Percentiles rank a stretch among this genome's conserved stretches.
phyloP scores from a whole-genome alignment of 192 early-diverging fungal species.

The Coemansia reversa region DNA sequence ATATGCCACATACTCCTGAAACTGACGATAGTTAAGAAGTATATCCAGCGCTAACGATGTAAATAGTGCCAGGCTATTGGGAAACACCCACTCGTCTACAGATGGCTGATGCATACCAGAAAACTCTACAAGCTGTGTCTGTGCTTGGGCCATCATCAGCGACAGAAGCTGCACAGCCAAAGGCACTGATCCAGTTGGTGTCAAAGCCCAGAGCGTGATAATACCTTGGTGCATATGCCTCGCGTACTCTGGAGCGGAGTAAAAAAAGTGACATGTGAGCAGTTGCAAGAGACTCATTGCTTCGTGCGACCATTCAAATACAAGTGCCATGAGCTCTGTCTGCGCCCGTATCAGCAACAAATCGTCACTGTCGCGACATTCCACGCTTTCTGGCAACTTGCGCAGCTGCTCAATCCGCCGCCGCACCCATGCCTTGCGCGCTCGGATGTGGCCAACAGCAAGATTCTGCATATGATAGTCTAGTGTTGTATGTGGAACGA shows the following conservation, averaged over 20 bases:
- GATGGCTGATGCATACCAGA: background rate
- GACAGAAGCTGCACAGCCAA: slow-evolving; percentile 24
- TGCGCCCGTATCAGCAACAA: slow-evolving; percentile 13
- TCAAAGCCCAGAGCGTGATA: slow-evolving; percentile 32
- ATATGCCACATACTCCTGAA: slow-evolving; percentile 45
- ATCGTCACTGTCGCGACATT: background rate
- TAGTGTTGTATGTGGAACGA: slow-evolving; percentile 43
- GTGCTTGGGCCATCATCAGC: slow-evolving; percentile 16
- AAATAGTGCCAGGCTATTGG: slow-evolving; percentile 22
- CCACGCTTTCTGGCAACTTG: background rate
- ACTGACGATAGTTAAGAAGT: slow-evolving; percentile 45
- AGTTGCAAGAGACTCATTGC: slow-evolving; percentile 11
- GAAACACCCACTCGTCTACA: slow-evolving; percentile 14
- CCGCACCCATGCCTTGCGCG: slow-evolving; percentile 33
- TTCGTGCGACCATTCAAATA: slow-evolving; percentile 27
- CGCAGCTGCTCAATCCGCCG: slow-evolving; percentile 12
- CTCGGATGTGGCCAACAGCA: slow-evolving; percentile 26
- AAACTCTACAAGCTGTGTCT: background rate
- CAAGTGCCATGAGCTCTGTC: slow-evolving; percentile 20
- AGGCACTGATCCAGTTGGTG: slow-evolving; percentile 38
- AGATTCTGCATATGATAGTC: slow-evolving; percentile 29
- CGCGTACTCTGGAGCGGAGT: slow-evolving; percentile 11
- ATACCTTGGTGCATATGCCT: slow-evolving; percentile 15
- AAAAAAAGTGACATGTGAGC: slow-evolving; percentile 13
- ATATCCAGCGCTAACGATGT: slow-evolving; percentile 29